Percentiles rank a stretch among this genome's conserved stretches.
phyloP scores from a whole-genome alignment of 495 filamentous ascomycete genomes.

The Thozetella sp. region DNA sequence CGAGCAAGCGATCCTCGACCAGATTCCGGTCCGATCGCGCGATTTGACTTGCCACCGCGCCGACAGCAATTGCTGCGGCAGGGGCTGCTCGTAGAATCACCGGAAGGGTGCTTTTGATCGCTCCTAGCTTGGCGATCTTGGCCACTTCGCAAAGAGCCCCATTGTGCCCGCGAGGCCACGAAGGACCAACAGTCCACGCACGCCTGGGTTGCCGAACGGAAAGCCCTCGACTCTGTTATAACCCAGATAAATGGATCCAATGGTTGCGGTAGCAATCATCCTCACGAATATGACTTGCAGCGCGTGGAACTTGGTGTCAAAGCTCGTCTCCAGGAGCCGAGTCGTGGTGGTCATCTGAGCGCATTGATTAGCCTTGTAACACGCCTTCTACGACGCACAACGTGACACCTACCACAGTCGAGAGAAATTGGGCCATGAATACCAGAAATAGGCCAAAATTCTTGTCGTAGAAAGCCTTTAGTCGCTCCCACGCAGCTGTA shows the following conservation, averaged over 20 bases:
- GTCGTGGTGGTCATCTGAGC: constrained; percentile 70
- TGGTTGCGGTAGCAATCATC: constrained; percentile 71
- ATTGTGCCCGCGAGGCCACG: constrained; percentile 61
- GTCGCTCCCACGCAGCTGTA: neutral
- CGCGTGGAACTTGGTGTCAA: constrained; percentile 65
- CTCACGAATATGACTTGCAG: constrained; percentile 82
- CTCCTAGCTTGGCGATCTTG: neutral
- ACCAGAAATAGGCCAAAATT: constrained; percentile 74
- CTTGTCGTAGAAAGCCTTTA: constrained; percentile 19
- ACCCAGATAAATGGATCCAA: constrained; percentile 75
- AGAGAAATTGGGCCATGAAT: constrained; percentile 73
- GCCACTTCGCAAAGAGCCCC: neutral
- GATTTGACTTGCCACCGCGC: neutral
- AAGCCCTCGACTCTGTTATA: constrained; percentile 62
- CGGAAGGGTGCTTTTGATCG: neutral
- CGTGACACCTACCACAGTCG: constrained; percentile 52
- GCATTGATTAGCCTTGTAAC: neutral
- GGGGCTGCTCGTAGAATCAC: neutral
- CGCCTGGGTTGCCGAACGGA: constrained; percentile 65
- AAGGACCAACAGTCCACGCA: constrained; percentile 62
- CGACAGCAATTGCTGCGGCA: neutral
- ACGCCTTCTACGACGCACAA: too few relatives aligned
- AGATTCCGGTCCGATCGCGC: neutral
- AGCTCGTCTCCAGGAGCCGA: constrained; percentile 60
- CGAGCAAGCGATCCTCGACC: neutral